Percentiles rank a stretch among this genome's conserved stretches.
Evolutionary conservation across 495 filamentous ascomycete species (phyloP).

Genomic region (Talaromyces adpressus): DNA sequence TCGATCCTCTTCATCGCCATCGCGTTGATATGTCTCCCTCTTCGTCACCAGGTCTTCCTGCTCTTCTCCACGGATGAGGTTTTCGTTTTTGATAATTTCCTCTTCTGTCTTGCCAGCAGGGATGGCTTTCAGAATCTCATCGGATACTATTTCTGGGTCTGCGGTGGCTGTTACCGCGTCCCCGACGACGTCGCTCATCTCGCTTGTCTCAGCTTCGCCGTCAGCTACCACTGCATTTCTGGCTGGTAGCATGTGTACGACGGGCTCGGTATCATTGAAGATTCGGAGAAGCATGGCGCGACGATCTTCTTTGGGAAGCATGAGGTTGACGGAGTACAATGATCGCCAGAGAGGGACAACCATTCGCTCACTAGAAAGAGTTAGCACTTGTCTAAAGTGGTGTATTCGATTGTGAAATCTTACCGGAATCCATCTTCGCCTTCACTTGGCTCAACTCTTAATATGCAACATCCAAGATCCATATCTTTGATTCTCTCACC

Average conservation of each 20-base stretch:
- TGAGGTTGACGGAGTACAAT: constrained; percentile 79
- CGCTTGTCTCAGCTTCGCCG: not conserved
- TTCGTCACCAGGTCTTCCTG: constrained; percentile 29
- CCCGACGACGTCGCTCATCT: constrained; percentile 11
- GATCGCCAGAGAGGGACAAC: constrained; percentile 89
- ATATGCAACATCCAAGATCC: constrained; percentile 84
- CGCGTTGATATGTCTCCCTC: constrained; percentile 34
- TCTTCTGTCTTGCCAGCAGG: constrained; percentile 29
- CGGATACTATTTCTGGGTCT: constrained; percentile 10
- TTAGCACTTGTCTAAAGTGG: constrained; percentile 12
- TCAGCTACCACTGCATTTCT: not conserved
- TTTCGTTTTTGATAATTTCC: constrained; percentile 26
- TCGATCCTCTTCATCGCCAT: constrained; percentile 35
- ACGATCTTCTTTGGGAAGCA: constrained; percentile 95
- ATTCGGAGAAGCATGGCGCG: constrained; percentile 85
- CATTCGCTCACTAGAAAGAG: constrained; percentile 56
- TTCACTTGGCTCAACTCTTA: constrained; percentile 67
- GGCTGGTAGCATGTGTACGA: constrained; percentile 31
- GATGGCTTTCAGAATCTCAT: constrained; percentile 3
- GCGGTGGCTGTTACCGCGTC: constrained; percentile 16
- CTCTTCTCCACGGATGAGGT: constrained; percentile 28
- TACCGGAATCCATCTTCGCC: constrained; percentile 62
- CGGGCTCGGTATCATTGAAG: constrained; percentile 74
- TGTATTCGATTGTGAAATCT: constrained; percentile 11
- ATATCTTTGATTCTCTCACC: constrained; percentile 73